Conservation (phyloP, 2,329 filamentous ascomycete genomes). For the Diaporthe helianthi region DNA sequence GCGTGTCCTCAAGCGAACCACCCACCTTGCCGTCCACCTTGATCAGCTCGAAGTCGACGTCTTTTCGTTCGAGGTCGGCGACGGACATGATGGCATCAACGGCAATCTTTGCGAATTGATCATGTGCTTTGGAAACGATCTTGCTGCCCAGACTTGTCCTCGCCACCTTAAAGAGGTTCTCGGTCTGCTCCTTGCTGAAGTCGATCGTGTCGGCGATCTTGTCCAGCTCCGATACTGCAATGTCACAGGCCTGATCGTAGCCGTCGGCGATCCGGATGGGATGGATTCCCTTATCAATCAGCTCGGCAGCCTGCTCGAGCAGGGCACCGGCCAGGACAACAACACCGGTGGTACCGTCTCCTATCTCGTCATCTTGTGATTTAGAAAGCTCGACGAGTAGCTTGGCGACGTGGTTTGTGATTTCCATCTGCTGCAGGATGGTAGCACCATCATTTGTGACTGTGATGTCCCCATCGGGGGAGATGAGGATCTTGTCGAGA, state of each 20-base stretch:
- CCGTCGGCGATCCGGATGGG: constrained; percentile 98
- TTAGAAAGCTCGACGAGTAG: constrained; percentile 96
- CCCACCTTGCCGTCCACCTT: constrained; percentile 99
- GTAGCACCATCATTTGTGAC: constrained; percentile 99
- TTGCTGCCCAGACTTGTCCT: constrained; percentile 97
- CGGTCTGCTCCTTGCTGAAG: constrained; percentile 80
- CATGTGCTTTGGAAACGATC: constrained; percentile 98
- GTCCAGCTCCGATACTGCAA: constrained; percentile 91
- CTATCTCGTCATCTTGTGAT: constrained; percentile 98
- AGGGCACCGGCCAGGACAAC: constrained; percentile 95
- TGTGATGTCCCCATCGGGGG: constrained; percentile 97
- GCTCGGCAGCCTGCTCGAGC: constrained; percentile 93
- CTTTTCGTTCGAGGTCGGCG: constrained; percentile 92
- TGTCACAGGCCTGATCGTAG: constrained; percentile 97
- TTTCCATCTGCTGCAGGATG: constrained; percentile 98
- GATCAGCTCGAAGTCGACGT: constrained; percentile 98
- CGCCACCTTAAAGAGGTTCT: constrained; percentile 92
- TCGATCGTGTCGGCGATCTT: constrained; percentile 90
- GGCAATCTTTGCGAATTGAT: constrained; percentile 96
- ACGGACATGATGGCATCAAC: constrained; percentile 97
- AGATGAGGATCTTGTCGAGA: constrained; percentile 99
- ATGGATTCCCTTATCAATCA: constrained; percentile 99
- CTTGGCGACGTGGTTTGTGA: constrained; percentile 97
- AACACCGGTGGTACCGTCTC: constrained; percentile 96
- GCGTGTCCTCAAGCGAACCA: constrained; percentile 87